Evolutionary conservation across 108 stramenopile species (phyloP).

Genomic region (Cyclotella sp.): DNA sequence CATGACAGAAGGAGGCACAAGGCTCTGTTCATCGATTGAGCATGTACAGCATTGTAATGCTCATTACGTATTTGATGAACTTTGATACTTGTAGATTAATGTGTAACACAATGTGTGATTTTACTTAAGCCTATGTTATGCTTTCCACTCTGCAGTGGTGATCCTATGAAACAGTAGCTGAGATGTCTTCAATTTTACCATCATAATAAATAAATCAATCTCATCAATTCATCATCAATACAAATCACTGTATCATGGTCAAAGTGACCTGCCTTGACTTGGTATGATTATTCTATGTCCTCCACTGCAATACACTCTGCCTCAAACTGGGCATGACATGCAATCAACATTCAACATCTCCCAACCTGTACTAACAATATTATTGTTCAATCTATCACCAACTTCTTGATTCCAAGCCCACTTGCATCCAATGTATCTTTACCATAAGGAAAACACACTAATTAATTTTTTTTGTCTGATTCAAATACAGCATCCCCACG

Average conservation of each 20-base stretch:
- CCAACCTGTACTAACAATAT: conserved; percentile 7
- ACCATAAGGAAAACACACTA: conserved; percentile 63
- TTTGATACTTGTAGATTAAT: background rate
- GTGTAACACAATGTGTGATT: no score
- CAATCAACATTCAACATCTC: conserved; percentile 6
- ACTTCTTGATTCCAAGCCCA: conserved; percentile 11
- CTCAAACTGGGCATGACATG: conserved; percentile 33
- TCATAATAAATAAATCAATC: background rate
- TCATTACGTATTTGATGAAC: background rate
- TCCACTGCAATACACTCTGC: conserved; percentile 34
- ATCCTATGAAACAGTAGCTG: no score
- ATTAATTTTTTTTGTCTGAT: conserved; percentile 78
- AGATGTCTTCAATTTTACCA: background rate
- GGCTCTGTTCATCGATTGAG: conserved; percentile 1
- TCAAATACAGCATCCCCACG: conserved; percentile 73
- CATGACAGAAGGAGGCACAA: conserved; percentile 24
- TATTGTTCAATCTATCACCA: conserved; percentile 44
- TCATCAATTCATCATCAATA: conserved; percentile 24
- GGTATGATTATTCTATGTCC: conserved; percentile 17
- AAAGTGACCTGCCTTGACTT: conserved; percentile 25
- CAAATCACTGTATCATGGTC: conserved; percentile 46
- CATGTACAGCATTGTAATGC: background rate
- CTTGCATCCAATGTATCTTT: conserved; percentile 44
- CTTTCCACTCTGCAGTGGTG: no score
- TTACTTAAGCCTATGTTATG: no score